phyloP scores from a whole-genome alignment of 1,284 basidiomycete species.

The Cutaneotrichosporon dermatis region DNA sequence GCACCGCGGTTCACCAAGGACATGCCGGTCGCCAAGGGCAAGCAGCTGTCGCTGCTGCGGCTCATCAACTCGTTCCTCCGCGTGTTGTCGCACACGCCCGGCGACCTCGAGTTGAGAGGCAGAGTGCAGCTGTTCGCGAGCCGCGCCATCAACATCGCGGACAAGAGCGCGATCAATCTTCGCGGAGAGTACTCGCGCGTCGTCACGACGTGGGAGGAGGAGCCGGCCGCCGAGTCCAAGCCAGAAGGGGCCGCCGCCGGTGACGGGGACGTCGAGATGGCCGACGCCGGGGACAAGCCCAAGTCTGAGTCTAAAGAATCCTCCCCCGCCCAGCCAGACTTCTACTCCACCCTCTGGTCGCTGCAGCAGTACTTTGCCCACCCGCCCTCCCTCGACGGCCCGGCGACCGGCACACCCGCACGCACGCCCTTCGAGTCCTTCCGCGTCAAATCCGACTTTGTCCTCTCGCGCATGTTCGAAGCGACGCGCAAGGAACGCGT shows the following conservation, averaged over 20 bases:
- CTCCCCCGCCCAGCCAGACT: conserved; percentile 25
- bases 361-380: conserved; percentile 45
- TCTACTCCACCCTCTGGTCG: conserved; percentile 47
- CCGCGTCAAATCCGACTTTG: conserved; percentile 36
- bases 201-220: conserved; percentile 38
- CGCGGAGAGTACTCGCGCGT: conserved; percentile 41
- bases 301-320: background rate
- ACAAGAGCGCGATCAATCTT: conserved; percentile 46
- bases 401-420: conserved; percentile 18
- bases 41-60: conserved; percentile 41
- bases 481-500: conserved; percentile 37
- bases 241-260: background rate
- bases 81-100: conserved; percentile 38
- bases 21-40: conserved; percentile 44
- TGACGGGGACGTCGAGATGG: conserved; percentile 9
- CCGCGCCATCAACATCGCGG: conserved; percentile 39
- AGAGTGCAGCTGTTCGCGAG: conserved; percentile 43
- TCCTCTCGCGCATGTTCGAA: conserved; percentile 38
- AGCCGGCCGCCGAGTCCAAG: background rate
- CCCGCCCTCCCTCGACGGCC: conserved; percentile 42
- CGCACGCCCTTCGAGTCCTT: conserved; percentile 36
- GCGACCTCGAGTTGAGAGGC: conserved; percentile 40
- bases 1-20: conserved; percentile 40
- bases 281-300: background rate
- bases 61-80: conserved; percentile 43